Percentiles rank a stretch among this genome's conserved stretches.
phyloP scores from a whole-genome alignment of 2,329 filamentous ascomycete genomes.

The Fusarium sp. region DNA sequence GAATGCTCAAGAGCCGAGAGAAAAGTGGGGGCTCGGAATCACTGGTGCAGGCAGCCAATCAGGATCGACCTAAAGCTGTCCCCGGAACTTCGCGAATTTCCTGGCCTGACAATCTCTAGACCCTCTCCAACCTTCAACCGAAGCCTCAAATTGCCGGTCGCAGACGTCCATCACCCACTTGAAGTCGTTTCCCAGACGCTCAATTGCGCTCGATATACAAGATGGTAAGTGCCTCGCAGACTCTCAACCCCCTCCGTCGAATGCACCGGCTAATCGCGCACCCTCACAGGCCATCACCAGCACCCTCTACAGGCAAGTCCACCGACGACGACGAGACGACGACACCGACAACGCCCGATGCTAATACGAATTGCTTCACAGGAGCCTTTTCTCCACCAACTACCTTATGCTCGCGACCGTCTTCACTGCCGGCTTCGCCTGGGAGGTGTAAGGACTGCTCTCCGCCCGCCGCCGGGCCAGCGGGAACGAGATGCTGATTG shows the following conservation, averaged over 20 bases:
- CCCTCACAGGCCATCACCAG: conserved; percentile 51
- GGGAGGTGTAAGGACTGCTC: conserved; percentile 82
- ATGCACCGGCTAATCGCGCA: conserved; percentile 52
- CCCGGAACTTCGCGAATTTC: conserved; percentile 51
- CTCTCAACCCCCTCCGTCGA: not conserved
- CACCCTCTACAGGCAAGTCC: conserved; percentile 56
- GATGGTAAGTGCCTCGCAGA: conserved; percentile 50
- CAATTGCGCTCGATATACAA: conserved; percentile 49
- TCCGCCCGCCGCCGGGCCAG: conserved; percentile 24
- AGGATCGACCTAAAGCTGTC: conserved; percentile 45
- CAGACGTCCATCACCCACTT: conserved; percentile 42
- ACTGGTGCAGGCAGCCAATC: conserved; percentile 45
- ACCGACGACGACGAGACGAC: conserved; percentile 31
- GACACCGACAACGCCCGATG: conserved; percentile 25
- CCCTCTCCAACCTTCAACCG: conserved; percentile 46
- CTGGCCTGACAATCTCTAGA: conserved; percentile 49
- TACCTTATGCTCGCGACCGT: conserved; percentile 87
- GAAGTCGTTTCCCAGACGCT: conserved; percentile 42
- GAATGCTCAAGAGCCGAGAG: not conserved
- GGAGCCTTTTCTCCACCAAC: conserved; percentile 88
- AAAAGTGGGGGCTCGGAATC: conserved; percentile 42
- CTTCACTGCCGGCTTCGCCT: conserved; percentile 88
- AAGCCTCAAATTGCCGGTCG: conserved; percentile 44
- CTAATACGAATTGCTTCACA: conserved; percentile 56
- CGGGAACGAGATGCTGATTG: conserved; percentile 48